Base-by-base conservation (phyloP, 2,329 filamentous ascomycete genomes). In the Metarhizium robertsii region DNA sequence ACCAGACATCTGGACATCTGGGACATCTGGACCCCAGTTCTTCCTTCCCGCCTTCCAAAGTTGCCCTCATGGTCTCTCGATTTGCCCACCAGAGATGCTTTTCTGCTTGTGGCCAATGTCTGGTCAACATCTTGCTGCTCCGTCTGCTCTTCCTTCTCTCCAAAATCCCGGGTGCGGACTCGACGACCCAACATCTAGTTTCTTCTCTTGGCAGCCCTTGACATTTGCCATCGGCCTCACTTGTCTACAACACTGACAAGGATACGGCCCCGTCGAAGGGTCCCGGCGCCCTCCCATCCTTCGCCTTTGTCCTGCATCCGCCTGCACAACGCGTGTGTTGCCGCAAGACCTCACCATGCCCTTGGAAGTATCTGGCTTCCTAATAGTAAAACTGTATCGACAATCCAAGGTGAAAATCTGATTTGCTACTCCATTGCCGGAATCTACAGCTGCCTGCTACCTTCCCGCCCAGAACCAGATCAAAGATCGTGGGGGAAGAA, bases 401-500 rank as follows among this genome's bases (percentile, higher is more conserved):
- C 29, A 36, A 34, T 34, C 18, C 47, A 36, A 20, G 29, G 14
- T 49, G 30, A 25, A 36, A 20, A 45, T 51, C 49, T 43, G 42
- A 54, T 29, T 11, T 48, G 42, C 36, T 25, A 34, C 34, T 29
- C 32, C 45, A 34, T 57, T 53, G 48, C 48, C 38, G 20, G 50
- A 25, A 54, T 52, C 43, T 47, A 13, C 42, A 49, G 45, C 55
- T 38, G 43, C 53, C 50, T 53, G 45, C 45, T 45, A 50, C 53
- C 56, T 57, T 55, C 53, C 53, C 6, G 25, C 25, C 25, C 20
- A 48, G 14, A 46, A 32, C 47, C 51, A 6, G n/a, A 53, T 18
- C 34, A 40, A 34, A 42, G 54, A 47, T 53, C 50, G 53, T 49
- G 53, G 49, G 36, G 38, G 53, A 53, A 54, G 55, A 57, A 51